A percentile compares a stretch with the other conserved stretches of the same genome.
phyloP scores from a whole-genome alignment of 768 basidiomycete species.

The Pleurotus giganteus region DNA sequence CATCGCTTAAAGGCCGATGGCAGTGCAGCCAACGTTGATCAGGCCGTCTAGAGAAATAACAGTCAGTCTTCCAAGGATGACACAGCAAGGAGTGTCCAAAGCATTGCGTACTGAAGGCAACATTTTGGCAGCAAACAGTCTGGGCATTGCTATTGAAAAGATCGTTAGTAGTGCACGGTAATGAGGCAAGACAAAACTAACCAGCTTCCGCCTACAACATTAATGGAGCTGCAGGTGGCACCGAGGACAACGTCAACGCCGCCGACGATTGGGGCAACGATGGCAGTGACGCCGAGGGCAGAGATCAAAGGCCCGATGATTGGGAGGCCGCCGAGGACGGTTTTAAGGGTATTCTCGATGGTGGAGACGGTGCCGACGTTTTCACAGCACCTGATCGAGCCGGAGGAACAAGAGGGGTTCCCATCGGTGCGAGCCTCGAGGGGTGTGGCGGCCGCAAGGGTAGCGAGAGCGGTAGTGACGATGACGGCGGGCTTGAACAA shows the following conservation, averaged over 20 bases:
- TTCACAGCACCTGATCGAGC: neutral
- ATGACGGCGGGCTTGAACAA: neutral
- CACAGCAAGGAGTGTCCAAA: neutral
- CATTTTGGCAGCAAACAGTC: slow-evolving; percentile 5
- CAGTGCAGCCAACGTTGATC: slow-evolving; percentile 5
- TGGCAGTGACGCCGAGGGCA: neutral
- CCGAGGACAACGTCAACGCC: neutral
- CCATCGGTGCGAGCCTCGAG: neutral
- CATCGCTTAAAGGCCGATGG: neutral
- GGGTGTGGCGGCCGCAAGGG: slow-evolving; percentile 3
- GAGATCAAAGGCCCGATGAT: neutral
- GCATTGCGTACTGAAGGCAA: neutral
- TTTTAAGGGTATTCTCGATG: neutral
- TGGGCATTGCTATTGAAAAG: neutral
- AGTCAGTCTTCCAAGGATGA: slow-evolving; percentile 8
- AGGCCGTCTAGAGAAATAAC: neutral
- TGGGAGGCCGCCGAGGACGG: neutral
- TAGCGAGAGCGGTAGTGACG: neutral
- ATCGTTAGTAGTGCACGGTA: neutral
- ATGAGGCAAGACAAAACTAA: neutral
- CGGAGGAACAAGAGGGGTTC: neutral
- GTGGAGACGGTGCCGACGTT: neutral
- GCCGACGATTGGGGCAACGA: neutral
- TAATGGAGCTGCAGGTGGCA: neutral
- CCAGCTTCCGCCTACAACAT: neutral